Base-by-base conservation (phyloP, 306 rosid genomes). In the Gastrolobium bilobum region DNA sequence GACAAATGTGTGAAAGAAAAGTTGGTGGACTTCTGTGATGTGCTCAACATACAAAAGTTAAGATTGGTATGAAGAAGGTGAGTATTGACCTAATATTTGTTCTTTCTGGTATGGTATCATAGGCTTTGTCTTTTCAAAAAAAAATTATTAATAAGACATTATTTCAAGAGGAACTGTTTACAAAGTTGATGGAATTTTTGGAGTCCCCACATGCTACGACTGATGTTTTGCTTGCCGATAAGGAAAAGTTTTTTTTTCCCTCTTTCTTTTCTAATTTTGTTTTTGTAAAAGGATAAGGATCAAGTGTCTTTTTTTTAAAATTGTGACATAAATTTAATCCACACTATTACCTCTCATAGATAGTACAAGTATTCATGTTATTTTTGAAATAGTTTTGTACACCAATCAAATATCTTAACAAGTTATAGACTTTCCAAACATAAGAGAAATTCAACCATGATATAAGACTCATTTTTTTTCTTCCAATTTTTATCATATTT, bases 161-260 rank as follows among this genome's bases (percentile, higher is more conserved):
- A 47, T 65, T 86, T 46, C 81, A 91, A 93, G 97, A 91, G 66
- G 97, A 91, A 29, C 86, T 91, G 29, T 89, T 92, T 73, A 1
- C 26, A 20, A 20, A 20, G 26, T 20, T 20, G 26, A 0, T 20
- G 26, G 26, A 20, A 20, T 20, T 91, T 78, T 76, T 91, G 89
- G 93, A 91, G 80, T 89, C 89, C 11, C 96, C 96, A 70, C 91
- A 89, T 82, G 86, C 84, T 48, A 91, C 96, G 13, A 89, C 96
- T 34, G 91, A 89, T 58, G 73, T 79, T 73, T 73, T 91, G 76
- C 91, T 91, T 38, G 87, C 93, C 72, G 93, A 89, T 42, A 89
- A 80, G 64, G 90, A 89, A 29, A 91, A 86, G 96, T 93, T 91
- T 20, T 20, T 20, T 1, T 20, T 6, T 43, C 3, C 48, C 57